These are phyloP conservation scores for Lachnellula subtilissima DNA, from an alignment of 2,329 filamentous ascomycete species.

Conservation along the genomic window DNA sequence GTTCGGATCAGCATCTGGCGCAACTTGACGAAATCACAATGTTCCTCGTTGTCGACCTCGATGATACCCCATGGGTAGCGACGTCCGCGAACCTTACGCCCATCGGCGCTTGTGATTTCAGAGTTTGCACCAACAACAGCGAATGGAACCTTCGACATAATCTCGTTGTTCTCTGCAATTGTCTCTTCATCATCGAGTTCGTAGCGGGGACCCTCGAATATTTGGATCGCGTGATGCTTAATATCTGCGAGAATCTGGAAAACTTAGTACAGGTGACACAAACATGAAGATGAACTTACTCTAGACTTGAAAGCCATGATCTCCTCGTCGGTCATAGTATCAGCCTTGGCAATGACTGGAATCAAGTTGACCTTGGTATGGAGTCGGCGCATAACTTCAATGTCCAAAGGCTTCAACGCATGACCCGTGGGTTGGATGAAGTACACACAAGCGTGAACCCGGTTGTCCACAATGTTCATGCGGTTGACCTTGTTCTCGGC, in stretches of 20 bases:
- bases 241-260: constrained; percentile 93
- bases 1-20: constrained; percentile 99
- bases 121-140: constrained; percentile 95
- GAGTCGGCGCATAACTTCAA: constrained; percentile 98
- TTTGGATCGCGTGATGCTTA: constrained; percentile 94
- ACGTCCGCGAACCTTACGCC: constrained; percentile 92
- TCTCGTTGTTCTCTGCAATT: constrained; percentile 99
- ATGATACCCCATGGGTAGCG: constrained; percentile 98
- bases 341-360: constrained; percentile 96
- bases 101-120: constrained; percentile 86
- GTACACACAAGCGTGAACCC: constrained; percentile 97
- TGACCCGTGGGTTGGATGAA: constrained; percentile 99
- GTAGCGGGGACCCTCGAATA: constrained; percentile 97
- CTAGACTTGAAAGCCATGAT: constrained; percentile 91
- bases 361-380: constrained; percentile 99
- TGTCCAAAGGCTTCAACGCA: constrained; percentile 95
- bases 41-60: constrained; percentile 99
- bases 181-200: constrained; percentile 99
- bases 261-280: constrained; percentile 10
- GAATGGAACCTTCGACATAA: constrained; percentile 99
- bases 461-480: constrained; percentile 99
- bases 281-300: constrained; percentile 53
- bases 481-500: constrained; percentile 99
- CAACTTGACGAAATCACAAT: constrained; percentile 99
- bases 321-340: constrained; percentile 96